Evolutionary conservation across 148 eudicot genomes (phyloP).

Genomic region (Chenopodium quinoa): DNA sequence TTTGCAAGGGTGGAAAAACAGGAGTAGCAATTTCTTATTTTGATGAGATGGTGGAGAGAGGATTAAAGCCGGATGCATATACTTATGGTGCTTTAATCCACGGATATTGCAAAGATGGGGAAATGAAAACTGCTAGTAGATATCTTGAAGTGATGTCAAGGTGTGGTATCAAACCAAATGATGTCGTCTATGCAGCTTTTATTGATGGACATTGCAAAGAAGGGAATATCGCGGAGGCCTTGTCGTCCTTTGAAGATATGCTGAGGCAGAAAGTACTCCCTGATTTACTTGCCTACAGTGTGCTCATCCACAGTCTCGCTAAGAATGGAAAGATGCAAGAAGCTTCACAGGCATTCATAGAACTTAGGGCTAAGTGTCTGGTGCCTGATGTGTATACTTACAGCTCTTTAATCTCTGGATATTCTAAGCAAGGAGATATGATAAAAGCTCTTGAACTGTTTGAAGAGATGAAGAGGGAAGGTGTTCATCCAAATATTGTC

Average conservation of each 20-base stretch:
- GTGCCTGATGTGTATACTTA: conserved; percentile 74
- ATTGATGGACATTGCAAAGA: conserved; percentile 69
- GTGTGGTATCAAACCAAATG: conserved; percentile 54
- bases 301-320: conserved; percentile 62
- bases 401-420: conserved; percentile 73
- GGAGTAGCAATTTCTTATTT: conserved; percentile 53
- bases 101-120: conserved; percentile 51
- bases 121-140: conserved; percentile 48
- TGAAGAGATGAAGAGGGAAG: conserved; percentile 56
- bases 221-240: conserved; percentile 52
- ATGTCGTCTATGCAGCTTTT: conserved; percentile 50
- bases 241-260: conserved; percentile 50
- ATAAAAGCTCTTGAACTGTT: conserved; percentile 50
- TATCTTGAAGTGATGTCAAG: conserved; percentile 66
- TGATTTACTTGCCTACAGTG: conserved; percentile 51
- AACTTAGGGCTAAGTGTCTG: conserved; percentile 49
- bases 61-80: conserved; percentile 59
- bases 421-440: conserved; percentile 59
- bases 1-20: conserved; percentile 57
- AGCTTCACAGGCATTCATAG: conserved; percentile 47
- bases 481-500: conserved; percentile 67
- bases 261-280: conserved; percentile 49
- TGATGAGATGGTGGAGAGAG: conserved; percentile 52
- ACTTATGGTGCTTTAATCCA: conserved; percentile 77
- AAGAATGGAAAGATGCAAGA: conserved; percentile 61